These are phyloP conservation scores for Arxiozyma slooffiae DNA, from an alignment of 1,139 yeast genomes.

Conservation along the genomic window DNA sequence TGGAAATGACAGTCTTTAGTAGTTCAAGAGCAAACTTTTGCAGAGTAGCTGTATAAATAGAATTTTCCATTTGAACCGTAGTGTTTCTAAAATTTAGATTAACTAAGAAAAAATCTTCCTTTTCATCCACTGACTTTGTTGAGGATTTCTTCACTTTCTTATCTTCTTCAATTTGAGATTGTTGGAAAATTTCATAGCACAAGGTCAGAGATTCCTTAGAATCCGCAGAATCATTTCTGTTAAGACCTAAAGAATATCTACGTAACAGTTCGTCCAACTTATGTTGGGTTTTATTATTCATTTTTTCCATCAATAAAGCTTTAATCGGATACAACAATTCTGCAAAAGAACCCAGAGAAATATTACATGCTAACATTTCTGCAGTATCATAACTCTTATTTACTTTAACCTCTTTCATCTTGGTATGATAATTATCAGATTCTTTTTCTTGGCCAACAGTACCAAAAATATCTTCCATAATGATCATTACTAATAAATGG, in stretches of 20 bases:
- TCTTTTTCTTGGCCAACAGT: constrained; percentile 91
- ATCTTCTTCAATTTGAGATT: constrained; percentile 36
- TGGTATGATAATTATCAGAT: constrained; percentile 79
- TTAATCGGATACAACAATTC: constrained; percentile 61
- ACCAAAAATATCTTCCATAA: constrained; percentile 92
- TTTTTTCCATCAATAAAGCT: constrained; percentile 50
- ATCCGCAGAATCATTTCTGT: constrained; percentile 50
- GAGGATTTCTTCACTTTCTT: constrained; percentile 19
- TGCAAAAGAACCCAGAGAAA: constrained; percentile 52
- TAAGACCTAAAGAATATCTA: constrained; percentile 68
- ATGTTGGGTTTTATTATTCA: constrained; percentile 58
- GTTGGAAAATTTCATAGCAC: constrained; percentile 63
- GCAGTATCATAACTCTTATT: constrained; percentile 85
- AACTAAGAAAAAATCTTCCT: constrained; percentile 59
- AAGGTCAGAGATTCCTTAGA: constrained; percentile 54
- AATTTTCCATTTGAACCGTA: constrained; percentile 43
- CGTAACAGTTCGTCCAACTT: constrained; percentile 72
- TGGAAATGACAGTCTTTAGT: constrained; percentile 59
- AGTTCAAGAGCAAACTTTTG: constrained; percentile 75
- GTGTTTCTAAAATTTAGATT: constrained; percentile 50
- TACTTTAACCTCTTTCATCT: constrained; percentile 83
- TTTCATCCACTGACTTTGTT: constrained; percentile 27
- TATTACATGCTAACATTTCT: constrained; percentile 60
- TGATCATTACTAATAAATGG: constrained; percentile 50
- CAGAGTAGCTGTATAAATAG: constrained; percentile 46